Percentiles rank a stretch among this genome's conserved stretches.
Conservation (phyloP, 805 yeast species). For the Pichia exigua region DNA sequence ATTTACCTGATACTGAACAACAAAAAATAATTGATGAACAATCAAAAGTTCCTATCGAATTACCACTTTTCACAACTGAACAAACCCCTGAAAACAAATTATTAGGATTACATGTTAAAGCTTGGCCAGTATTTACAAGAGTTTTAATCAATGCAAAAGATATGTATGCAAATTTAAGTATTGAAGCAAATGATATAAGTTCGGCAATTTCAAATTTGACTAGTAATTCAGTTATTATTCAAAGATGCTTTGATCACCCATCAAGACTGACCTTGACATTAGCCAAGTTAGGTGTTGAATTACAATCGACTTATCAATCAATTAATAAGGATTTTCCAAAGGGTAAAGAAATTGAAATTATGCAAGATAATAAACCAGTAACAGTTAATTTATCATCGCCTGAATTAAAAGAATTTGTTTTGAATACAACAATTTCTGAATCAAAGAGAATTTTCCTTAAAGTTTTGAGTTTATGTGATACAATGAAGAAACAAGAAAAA, state of each 20-base stretch:
- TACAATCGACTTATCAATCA: slow-evolving; percentile 13
- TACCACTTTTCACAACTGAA: slow-evolving; percentile 17
- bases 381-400: slow-evolving; percentile 9
- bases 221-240: slow-evolving; percentile 14
- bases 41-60: slow-evolving; percentile 13
- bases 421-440: slow-evolving; percentile 12
- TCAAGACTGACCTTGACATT: slow-evolving; percentile 14
- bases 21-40: slow-evolving; percentile 11
- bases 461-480: slow-evolving; percentile 13
- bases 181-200: slow-evolving; percentile 18
- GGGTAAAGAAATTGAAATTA: slow-evolving; percentile 8
- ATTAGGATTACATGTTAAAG: slow-evolving; percentile 17
- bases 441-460: slow-evolving; percentile 12
- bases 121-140: slow-evolving; percentile 24
- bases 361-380: slow-evolving; percentile 9
- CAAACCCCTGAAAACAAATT: slow-evolving; percentile 18
- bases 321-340: slow-evolving; percentile 9
- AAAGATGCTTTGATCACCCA: slow-evolving; percentile 16
- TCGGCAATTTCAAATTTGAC: slow-evolving; percentile 17
- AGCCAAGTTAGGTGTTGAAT: slow-evolving; percentile 15
- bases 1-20: slow-evolving; percentile 4
- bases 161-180: slow-evolving; percentile 19
- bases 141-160: slow-evolving; percentile 21
- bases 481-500: slow-evolving; percentile 10
- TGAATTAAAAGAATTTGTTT: slow-evolving; percentile 13